Conservation (phyloP, 257 asterid species). For the Solanum sejunctum region DNA sequence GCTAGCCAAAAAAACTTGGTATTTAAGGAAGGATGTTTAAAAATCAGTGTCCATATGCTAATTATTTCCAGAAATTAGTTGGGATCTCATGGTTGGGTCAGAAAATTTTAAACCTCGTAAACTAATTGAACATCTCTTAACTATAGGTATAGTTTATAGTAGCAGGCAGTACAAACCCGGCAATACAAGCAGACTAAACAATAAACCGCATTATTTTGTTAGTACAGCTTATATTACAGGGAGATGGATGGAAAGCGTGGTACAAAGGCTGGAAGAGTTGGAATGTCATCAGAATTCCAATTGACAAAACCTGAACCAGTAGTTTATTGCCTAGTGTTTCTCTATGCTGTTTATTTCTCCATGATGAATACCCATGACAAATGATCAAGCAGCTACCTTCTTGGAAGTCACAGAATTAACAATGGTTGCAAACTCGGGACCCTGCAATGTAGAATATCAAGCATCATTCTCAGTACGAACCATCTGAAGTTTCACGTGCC, state of each 20-base stretch:
- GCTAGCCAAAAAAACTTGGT: not conserved
- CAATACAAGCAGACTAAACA: not conserved
- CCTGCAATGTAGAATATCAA: constrained; percentile 35
- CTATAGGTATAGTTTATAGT: not conserved
- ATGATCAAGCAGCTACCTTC: constrained; percentile 74
- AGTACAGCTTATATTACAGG: not conserved
- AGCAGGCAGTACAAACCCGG: not conserved
- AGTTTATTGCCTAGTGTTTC: not conserved
- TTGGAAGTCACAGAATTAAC: constrained; percentile 84
- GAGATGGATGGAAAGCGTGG: not conserved
- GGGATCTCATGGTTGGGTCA: not conserved
- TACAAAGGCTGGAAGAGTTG: not conserved
- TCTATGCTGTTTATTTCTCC: constrained; percentile 4
- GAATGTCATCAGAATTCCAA: constrained; percentile 6
- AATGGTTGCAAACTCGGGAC: constrained; percentile 88
- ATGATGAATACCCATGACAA: not conserved
- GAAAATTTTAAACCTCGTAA: not conserved
- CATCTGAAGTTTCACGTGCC: not conserved
- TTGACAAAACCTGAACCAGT: not conserved
- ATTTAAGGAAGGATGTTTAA: not conserved
- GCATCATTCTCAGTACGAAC: not conserved
- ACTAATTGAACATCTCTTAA: not conserved
- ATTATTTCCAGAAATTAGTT: not conserved
- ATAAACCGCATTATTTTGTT: not conserved
- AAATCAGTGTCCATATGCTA: not conserved